Conservation (phyloP, 352 stramenopile species). For the Saprolegnia diclina region DNA sequence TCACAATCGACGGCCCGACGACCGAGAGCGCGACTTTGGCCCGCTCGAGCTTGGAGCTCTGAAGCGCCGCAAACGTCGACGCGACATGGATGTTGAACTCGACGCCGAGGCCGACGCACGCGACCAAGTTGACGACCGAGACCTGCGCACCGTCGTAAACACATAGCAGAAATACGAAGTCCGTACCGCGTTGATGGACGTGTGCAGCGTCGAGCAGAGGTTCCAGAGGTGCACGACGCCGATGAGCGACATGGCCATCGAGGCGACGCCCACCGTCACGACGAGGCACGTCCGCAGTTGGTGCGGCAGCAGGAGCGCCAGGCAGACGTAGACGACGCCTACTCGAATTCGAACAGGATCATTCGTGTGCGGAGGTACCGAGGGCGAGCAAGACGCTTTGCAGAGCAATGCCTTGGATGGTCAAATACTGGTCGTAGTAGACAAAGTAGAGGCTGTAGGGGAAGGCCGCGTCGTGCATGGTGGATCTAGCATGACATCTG, state of each 20-base stretch:
- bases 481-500: slow-evolving; percentile 5
- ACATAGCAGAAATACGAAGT: background rate
- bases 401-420: slow-evolving; percentile 85
- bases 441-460: slow-evolving; percentile 88
- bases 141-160: slow-evolving; percentile 35
- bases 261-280: slow-evolving; percentile 71
- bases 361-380: slow-evolving; percentile 13
- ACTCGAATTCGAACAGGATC: background rate
- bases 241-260: slow-evolving; percentile 69
- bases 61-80: slow-evolving; percentile 58
- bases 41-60: slow-evolving; percentile 41
- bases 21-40: slow-evolving; percentile 62
- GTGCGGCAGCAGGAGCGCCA: slow-evolving; percentile 72
- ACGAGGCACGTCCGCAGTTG: slow-evolving; percentile 57
- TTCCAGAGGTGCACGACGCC: slow-evolving; percentile 84
- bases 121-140: slow-evolving; percentile 86
- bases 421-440: slow-evolving; percentile 90
- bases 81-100: slow-evolving; percentile 88
- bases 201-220: slow-evolving; percentile 39
- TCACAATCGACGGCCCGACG: slow-evolving; percentile 80
- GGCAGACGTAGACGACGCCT: slow-evolving; percentile 65
- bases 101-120: slow-evolving; percentile 78
- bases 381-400: slow-evolving; percentile 80
- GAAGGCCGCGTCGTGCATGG: slow-evolving; percentile 44
- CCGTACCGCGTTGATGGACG: slow-evolving; percentile 80